A percentile compares a stretch with the other conserved stretches of the same genome.
phyloP scores from a whole-genome alignment of 768 basidiomycete genomes.

The Boletus rufocinnamomeus region DNA sequence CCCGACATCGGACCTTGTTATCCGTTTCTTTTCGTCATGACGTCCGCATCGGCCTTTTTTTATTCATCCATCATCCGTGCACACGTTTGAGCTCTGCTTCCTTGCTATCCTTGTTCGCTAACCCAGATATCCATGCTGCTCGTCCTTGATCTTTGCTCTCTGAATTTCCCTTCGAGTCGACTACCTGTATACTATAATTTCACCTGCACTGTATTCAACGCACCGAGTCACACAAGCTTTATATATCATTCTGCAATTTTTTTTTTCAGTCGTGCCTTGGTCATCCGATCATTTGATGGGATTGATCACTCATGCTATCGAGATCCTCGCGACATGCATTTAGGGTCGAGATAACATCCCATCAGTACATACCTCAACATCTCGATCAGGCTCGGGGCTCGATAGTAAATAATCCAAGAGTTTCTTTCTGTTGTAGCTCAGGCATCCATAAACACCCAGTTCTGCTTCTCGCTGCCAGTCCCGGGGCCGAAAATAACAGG shows the following conservation, averaged over 20 bases:
- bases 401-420: no score
- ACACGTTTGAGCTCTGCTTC: background rate
- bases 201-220: background rate
- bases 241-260: background rate
- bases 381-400: slow-evolving; percentile 1
- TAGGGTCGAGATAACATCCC: background rate
- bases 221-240: background rate
- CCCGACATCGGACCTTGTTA: background rate
- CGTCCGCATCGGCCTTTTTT: background rate
- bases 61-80: background rate
- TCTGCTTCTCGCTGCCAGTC: no score
- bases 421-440: no score
- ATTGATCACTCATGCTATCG: background rate
- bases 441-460: no score
- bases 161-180: background rate
- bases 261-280: background rate
- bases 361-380: background rate
- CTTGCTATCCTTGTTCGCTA: background rate
- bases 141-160: background rate
- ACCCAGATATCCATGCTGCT: background rate
- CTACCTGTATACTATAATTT: background rate
- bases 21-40: background rate
- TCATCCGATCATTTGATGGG: background rate
- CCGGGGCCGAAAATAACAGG: no score
- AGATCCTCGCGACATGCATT: background rate